phyloP scores from a whole-genome alignment of 176 grass and related monocot species.

The Eleusine coracana region DNA sequence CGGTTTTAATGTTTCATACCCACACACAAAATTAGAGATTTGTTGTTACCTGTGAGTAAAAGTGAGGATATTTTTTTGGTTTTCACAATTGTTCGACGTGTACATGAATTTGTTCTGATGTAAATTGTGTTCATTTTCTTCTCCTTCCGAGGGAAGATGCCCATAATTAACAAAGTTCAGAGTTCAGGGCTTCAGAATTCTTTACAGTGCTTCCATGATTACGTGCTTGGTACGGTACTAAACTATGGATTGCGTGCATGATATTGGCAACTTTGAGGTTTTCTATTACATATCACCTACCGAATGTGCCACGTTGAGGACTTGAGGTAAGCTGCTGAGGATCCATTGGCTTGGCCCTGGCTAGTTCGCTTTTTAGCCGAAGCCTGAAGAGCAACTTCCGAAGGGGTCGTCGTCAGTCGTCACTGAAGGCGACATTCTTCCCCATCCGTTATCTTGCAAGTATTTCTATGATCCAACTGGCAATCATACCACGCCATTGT shows the following conservation, averaged over 20 bases:
- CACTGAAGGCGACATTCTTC: conserved; percentile 3
- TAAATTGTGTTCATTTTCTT: conserved; percentile 28
- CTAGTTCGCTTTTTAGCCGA: background rate
- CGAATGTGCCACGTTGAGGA: background rate
- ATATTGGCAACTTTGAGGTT: background rate
- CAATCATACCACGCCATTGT: background rate
- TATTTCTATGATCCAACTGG: background rate
- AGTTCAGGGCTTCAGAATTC: background rate
- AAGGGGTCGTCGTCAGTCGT: background rate
- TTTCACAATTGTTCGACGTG: conserved; percentile 9
- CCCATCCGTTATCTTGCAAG: background rate
- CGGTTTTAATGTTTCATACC: background rate
- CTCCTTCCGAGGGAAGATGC: background rate
- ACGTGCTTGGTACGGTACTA: background rate
- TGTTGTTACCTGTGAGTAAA: conserved; percentile 18
- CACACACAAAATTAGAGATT: conserved; percentile 1
- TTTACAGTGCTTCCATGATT: background rate
- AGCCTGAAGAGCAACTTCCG: background rate
- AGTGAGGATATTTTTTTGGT: conserved; percentile 10
- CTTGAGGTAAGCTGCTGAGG: background rate
- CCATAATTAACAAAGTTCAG: conserved; percentile 36
- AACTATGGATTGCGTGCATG: background rate
- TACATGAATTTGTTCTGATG: conserved; percentile 29
- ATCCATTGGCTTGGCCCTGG: background rate
- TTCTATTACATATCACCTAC: background rate